These are phyloP conservation scores for Jackrogersella minutella DNA, from an alignment of 495 filamentous ascomycete genomes.

Conservation along the genomic window DNA sequence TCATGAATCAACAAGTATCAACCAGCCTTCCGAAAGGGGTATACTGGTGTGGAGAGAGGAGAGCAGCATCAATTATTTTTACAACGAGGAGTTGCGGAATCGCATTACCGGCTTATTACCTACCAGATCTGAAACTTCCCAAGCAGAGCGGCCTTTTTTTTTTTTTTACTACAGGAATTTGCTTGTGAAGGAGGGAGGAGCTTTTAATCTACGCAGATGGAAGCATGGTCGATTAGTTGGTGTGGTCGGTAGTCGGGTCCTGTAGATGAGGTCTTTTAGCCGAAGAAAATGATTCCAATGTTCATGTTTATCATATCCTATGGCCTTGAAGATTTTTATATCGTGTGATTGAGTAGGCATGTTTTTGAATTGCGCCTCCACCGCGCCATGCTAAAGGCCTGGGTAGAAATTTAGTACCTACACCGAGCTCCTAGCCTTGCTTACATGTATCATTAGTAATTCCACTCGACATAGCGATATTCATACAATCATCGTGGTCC, in stretches of 20 bases:
- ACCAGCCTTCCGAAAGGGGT: background rate
- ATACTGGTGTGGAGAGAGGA: background rate
- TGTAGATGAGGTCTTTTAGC: background rate
- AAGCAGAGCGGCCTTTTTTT: background rate
- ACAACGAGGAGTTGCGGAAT: conserved; percentile 23
- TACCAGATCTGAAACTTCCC: background rate
- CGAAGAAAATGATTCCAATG: conserved; percentile 1
- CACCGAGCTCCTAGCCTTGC: too few species aligned
- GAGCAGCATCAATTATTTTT: background rate
- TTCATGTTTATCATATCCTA: conserved; percentile 3
- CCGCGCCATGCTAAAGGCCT: too few species aligned
- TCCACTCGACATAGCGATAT: too few species aligned
- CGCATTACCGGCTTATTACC: conserved; percentile 1
- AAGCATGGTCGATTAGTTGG: background rate
- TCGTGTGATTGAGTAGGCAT: background rate
- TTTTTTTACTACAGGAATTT: background rate
- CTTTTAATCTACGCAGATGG: conserved; percentile 1
- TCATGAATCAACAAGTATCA: background rate
- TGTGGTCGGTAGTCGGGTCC: background rate
- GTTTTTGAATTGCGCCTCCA: background rate
- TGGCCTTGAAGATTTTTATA: background rate
- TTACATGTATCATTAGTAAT: too few species aligned
- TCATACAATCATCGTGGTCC: too few species aligned
- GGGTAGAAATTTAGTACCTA: too few species aligned
- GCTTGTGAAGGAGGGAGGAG: background rate